Evolutionary conservation across 257 asterid species (phyloP), one percentile per base, ranked within the genome.

Genomic region (Verbascum thapsus): DNA sequence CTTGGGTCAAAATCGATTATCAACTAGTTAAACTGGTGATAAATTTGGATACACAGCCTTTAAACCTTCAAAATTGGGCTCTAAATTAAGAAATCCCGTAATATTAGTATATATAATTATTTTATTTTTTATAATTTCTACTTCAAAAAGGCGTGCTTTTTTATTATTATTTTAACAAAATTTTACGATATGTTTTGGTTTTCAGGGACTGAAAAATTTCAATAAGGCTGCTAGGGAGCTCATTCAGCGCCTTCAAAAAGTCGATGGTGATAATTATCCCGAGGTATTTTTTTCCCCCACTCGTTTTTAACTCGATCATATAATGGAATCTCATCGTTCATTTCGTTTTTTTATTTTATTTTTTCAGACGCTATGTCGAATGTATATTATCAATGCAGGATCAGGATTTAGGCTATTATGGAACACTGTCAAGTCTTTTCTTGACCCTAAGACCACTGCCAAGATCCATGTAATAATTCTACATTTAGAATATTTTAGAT

Each of bases 371-470:
- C 87, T 94, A 35, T 87, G 95, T 62, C 95, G 96, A 38, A 94
- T 90, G 99, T 94, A 80, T 80, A 90, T 94, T 62, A 85, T 94
- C 91, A 94, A 94, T 70, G 99, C 99, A 35, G 99, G 99, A 5
- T 85, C 96, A 0, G 99, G 98, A 64, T 94, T 94, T 61, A 84
- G 98, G 90, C 90, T 94, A 61, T 75, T 94, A 77, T 94, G 99
- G 99, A 88, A 80, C 82, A 85, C 98, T 1, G 88, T 90, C 51
- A 90, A 94, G 79, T 85, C 96, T 10, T 94, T 94, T 80, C 95
- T 94, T 53, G 99, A 94, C 74, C 96, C 99, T 6, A 94, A 88
- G 73, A 94, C 98, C 76, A 88, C 99, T 7, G 75, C 96, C 63
- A 94, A 94, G 88, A 90, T 94, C 73, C 85, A 89, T 53, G 99